These are phyloP conservation scores for Neurospora sp. DNA, from an alignment of 2,329 filamentous ascomycete species.

Conservation along the genomic window DNA sequence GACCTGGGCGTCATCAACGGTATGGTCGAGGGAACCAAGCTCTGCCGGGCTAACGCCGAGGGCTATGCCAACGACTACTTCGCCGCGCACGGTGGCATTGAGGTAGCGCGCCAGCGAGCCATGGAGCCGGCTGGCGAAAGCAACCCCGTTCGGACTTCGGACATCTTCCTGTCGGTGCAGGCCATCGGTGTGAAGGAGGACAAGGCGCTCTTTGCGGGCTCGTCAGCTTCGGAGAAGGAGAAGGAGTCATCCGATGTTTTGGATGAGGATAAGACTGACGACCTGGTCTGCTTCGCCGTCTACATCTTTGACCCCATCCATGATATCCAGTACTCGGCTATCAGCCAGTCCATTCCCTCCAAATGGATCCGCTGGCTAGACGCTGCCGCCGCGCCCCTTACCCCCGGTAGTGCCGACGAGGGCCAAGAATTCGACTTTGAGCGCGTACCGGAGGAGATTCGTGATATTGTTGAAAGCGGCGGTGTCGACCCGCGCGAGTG, in stretches of 20 bases:
- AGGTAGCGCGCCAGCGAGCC: constrained; percentile 69
- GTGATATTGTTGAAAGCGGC: constrained; percentile 65
- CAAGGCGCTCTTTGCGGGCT: constrained; percentile 56
- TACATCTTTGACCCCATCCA: constrained; percentile 85
- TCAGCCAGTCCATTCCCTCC: constrained; percentile 74
- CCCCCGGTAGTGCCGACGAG: constrained; percentile 42
- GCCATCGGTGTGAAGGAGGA: constrained; percentile 61
- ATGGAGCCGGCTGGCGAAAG: constrained; percentile 69
- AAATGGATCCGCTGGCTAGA: constrained; percentile 92
- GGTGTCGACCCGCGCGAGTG: constrained; percentile 89
- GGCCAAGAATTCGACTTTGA: constrained; percentile 23
- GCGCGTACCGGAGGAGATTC: constrained; percentile 70
- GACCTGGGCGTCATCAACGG: constrained; percentile 74
- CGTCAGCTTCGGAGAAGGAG: constrained; percentile 41
- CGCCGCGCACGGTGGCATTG: constrained; percentile 63
- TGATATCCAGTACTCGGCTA: constrained; percentile 71
- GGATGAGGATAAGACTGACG: constrained; percentile 43
- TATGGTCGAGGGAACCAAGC: constrained; percentile 76
- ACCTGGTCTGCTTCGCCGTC: constrained; percentile 62
- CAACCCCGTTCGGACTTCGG: constrained; percentile 84
- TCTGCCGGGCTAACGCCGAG: constrained; percentile 82
- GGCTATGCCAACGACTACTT: constrained; percentile 82
- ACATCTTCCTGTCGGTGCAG: constrained; percentile 94
- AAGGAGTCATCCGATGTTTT: constrained; percentile 43
- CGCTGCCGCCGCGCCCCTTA: constrained; percentile 46